Base-by-base conservation (phyloP, 441 rosid genomes). In the Geranium incanum region DNA sequence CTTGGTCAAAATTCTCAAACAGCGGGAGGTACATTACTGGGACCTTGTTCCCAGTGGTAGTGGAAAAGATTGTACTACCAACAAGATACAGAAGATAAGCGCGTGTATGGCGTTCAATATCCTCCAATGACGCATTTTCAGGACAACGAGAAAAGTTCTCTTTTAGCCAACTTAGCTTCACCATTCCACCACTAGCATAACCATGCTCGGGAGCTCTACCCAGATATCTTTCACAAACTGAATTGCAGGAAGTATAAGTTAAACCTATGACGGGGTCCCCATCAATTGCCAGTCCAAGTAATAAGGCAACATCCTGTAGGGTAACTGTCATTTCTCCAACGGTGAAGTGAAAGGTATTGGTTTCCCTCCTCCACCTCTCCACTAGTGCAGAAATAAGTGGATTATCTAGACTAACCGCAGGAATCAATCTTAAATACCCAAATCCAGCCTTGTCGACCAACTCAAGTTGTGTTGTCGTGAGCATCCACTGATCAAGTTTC, bases 21-120 rank as follows among this genome's bases (percentile, higher is more conserved):
- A 95, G 75, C 7, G 96, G 99, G 70, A 95, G 96, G 84, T 95
- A 95, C 99, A 95, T 92, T 38, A 92, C 97, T 11, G 99, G 99
- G 50, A 95, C 99, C 79, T 95, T 95, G 83, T 95, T 95, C 71
- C 99, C 99, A 3, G 97, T 92, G 43, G 97, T 95, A 0, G 97
- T 92, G n/a, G 97, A 92, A 82, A 95, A 92, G 76, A 95, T 89
- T 0, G 99, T 95, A 74, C 99, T 95, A 68, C 99, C 99, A 0
- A 90, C 93, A 38, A 95, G 87, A 84, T 95, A 95, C 69, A 95
- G 78, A 66, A 95, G 89, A 82, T 92, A 95, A 78, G 97, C 99
- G 68, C 99, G 87, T 0, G 97, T 95, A 71, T 91, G 82, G 5
- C 71, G 69, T 84, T 87, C 93, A 68, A 89, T 83, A 76, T 86